A percentile compares a stretch with the other conserved stretches of the same genome.
phyloP scores from a whole-genome alignment of 2,329 filamentous ascomycete species.

The Fusarium duplospermum region DNA sequence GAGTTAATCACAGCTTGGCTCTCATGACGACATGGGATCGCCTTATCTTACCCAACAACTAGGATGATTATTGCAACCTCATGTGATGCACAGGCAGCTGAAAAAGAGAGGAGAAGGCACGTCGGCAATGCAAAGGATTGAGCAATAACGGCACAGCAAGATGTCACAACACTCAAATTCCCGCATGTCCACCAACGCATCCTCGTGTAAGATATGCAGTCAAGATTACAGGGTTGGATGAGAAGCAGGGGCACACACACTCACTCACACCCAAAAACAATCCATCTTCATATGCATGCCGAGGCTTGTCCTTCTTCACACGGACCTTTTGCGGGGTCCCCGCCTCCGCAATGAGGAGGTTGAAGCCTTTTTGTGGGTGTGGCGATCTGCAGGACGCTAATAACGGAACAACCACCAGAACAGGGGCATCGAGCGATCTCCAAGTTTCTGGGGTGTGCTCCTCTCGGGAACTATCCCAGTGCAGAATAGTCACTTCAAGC shows the following conservation, averaged over 20 bases:
- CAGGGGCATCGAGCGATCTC: conserved; percentile 16
- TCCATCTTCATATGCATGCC: conserved; percentile 44
- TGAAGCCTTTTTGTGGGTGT: not conserved
- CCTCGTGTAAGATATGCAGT: not conserved
- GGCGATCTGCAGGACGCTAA: conserved; percentile 6
- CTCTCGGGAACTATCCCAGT: conserved; percentile 8
- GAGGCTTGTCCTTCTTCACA: conserved; percentile 29
- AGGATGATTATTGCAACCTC: not conserved
- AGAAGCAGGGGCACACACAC: not conserved
- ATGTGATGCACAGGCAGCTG: not conserved
- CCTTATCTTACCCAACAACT: not conserved
- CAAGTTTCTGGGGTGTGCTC: not conserved
- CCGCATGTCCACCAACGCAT: not conserved
- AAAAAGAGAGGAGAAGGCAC: not conserved
- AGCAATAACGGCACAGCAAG: not conserved
- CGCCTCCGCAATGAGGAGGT: not conserved
- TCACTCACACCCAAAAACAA: not conserved
- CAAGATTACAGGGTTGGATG: not conserved
- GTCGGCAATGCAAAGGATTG: not conserved
- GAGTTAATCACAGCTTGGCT: not conserved
- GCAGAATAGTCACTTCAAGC: not conserved
- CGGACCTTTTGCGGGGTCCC: conserved; percentile 27
- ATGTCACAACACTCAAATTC: conserved; percentile 14
- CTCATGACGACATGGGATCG: not conserved
- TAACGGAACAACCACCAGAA: conserved; percentile 27